These are phyloP conservation scores for Ustilago trichophora DNA, from an alignment of 1,284 basidiomycete genomes.

Conservation along the genomic window DNA sequence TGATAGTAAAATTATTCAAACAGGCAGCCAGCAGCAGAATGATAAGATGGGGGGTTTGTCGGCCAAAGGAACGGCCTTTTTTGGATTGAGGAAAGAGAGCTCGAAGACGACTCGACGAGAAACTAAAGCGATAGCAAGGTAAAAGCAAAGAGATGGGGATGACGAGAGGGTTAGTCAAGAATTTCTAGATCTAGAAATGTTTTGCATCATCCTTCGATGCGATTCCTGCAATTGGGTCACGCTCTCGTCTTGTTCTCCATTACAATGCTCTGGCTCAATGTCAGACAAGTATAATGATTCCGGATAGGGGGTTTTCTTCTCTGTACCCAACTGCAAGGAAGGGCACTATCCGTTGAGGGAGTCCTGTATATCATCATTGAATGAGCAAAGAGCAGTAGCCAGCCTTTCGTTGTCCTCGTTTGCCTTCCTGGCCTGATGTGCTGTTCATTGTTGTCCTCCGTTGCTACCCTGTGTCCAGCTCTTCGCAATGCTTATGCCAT, in stretches of 20 bases:
- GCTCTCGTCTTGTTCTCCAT: too few species aligned
- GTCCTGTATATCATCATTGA: conserved; percentile 58
- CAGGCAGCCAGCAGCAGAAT: not conserved
- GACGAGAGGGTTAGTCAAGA: conserved; percentile 18
- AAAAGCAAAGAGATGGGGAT: not conserved
- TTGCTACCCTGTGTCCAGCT: too few species aligned
- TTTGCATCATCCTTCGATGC: too few species aligned
- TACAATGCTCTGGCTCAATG: conserved; percentile 40
- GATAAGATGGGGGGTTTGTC: conserved; percentile 2
- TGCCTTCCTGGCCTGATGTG: too few species aligned
- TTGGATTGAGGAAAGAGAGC: conserved; percentile 19
- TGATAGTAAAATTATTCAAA: too few species aligned
- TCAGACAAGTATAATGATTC: conserved; percentile 60
- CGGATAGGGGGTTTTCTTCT: conserved; percentile 56
- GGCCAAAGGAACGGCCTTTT: conserved; percentile 13
- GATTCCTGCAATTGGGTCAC: too few species aligned
- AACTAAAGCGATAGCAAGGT: conserved; percentile 10
- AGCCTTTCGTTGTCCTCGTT: not conserved
- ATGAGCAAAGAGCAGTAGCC: conserved; percentile 32
- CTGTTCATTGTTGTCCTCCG: too few species aligned
- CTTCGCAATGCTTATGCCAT: too few species aligned
- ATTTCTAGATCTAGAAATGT: too few species aligned
- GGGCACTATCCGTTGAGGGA: conserved; percentile 58
- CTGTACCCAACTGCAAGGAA: conserved; percentile 35
- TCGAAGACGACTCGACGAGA: conserved; percentile 22